These are phyloP conservation scores for Starmerella vaccinii DNA, from an alignment of 805 yeast genomes.

Conservation along the genomic window DNA sequence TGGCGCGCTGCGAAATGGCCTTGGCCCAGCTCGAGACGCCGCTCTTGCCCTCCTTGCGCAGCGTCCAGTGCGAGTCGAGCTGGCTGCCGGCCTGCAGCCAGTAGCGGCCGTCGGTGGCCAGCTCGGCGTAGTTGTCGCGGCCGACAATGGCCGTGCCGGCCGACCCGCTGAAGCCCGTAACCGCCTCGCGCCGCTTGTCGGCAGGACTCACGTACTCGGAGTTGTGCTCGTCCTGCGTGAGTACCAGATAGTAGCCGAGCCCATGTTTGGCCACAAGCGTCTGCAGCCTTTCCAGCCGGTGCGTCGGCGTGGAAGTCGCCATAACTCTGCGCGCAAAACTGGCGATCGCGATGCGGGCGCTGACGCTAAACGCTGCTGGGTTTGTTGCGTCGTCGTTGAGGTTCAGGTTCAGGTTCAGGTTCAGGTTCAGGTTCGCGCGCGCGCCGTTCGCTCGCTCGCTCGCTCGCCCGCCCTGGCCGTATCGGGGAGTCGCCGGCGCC, in stretches of 20 bases:
- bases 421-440: too few species aligned
- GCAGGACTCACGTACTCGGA: constrained; percentile 75
- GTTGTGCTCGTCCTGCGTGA: constrained; percentile 89
- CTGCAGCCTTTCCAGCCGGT: constrained; percentile 13
- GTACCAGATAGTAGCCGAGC: constrained; percentile 64
- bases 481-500: background rate
- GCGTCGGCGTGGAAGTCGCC: background rate
- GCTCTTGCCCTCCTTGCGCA: constrained; percentile 69
- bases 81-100: constrained; percentile 83
- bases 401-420: too few species aligned
- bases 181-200: constrained; percentile 74
- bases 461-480: background rate
- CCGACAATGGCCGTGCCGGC: constrained; percentile 90
- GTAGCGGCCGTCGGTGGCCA: constrained; percentile 92
- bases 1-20: constrained; percentile 55
- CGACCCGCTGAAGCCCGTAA: constrained; percentile 80
- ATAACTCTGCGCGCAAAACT: background rate
- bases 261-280: constrained; percentile 46
- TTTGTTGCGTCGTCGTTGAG: too few species aligned
- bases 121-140: constrained; percentile 48
- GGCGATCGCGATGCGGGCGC: too few species aligned
- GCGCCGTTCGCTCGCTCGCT: too few species aligned
- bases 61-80: constrained; percentile 65
- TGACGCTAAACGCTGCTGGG: too few species aligned
- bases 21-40: constrained; percentile 70